phyloP scores from a whole-genome alignment of 108 stramenopile genomes.

The Nannochloropsis oceanica region DNA sequence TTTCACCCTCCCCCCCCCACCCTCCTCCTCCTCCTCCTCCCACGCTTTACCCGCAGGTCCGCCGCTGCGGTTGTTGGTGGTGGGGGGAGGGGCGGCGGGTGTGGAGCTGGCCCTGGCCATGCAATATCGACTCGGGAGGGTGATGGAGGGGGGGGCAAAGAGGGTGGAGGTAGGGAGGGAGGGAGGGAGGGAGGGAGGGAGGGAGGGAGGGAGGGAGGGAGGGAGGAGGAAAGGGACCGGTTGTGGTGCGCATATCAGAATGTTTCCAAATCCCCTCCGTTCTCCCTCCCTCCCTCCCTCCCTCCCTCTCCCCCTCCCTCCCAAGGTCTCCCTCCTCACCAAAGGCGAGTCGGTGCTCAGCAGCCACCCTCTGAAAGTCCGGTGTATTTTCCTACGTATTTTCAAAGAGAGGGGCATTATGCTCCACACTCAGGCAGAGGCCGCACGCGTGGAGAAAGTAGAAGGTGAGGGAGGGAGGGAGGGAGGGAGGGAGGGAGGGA shows the following conservation, averaged over 20 bases:
- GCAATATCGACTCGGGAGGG: constrained; percentile 30
- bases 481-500: not conserved
- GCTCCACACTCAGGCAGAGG: constrained; percentile 19
- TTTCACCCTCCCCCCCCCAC: no score
- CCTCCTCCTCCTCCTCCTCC: not conserved
- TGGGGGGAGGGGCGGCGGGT: constrained; percentile 91
- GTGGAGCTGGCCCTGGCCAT: constrained; percentile 77
- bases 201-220: not conserved
- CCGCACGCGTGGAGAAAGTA: constrained; percentile 14
- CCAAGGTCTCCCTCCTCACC: constrained; percentile 25
- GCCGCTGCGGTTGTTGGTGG: constrained; percentile 48
- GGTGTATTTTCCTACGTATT: constrained; percentile 36
- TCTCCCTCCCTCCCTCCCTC: not conserved
- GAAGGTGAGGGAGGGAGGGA: not conserved
- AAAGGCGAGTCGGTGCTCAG: constrained; percentile 28
- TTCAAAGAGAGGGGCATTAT: constrained; percentile 32
- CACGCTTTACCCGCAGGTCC: not conserved
- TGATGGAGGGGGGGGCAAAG: not conserved
- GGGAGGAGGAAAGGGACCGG: not conserved
- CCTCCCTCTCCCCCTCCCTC: not conserved
- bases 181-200: not conserved
- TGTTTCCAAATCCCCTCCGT: not conserved
- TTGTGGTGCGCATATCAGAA: no score
- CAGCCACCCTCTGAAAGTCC: constrained; percentile 9
- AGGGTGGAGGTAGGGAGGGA: not conserved